A percentile compares a stretch with the other conserved stretches of the same genome.
Conservation (phyloP, 352 stramenopile species). For the Phytophthora pinifolia region DNA sequence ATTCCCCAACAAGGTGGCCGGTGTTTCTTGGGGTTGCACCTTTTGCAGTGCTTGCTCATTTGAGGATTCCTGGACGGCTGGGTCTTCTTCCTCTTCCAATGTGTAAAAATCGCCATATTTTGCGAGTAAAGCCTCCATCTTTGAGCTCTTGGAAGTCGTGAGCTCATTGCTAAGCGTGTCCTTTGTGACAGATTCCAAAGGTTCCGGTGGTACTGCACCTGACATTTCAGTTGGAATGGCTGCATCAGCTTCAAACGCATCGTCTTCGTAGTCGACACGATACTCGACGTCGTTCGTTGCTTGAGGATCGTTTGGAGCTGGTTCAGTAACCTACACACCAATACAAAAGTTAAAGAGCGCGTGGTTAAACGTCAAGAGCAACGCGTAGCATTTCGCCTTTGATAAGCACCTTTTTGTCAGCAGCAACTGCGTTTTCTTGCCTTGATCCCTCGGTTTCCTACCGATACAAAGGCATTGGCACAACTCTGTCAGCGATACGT, state of each 20-base stretch:
- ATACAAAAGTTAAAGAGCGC: background rate
- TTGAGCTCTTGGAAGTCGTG: constrained; percentile 4
- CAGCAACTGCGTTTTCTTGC: background rate
- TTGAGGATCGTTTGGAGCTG: constrained; percentile 1
- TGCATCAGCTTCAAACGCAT: constrained; percentile 41
- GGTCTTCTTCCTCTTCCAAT: constrained; percentile 10
- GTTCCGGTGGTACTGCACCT: background rate
- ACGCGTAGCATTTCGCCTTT: background rate
- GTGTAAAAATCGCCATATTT: constrained; percentile 42
- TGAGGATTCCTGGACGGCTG: constrained; percentile 1
- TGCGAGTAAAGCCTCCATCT: constrained; percentile 26
- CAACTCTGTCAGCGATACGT: background rate
- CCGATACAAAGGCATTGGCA: background rate
- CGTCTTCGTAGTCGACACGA: constrained; percentile 41
- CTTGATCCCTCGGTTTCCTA: constrained; percentile 21
- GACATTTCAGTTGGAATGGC: background rate
- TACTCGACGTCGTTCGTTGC: constrained; percentile 4
- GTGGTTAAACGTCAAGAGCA: background rate
- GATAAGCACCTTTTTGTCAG: constrained; percentile 5
- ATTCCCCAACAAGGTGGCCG: too few species aligned
- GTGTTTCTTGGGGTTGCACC: background rate
- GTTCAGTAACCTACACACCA: background rate
- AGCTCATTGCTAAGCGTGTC: constrained; percentile 2
- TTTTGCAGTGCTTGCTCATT: constrained; percentile 1
- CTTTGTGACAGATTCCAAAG: constrained; percentile 5